These are phyloP conservation scores for Diaporthe citriasiana DNA, from an alignment of 2,329 filamentous ascomycete species.

Conservation along the genomic window DNA sequence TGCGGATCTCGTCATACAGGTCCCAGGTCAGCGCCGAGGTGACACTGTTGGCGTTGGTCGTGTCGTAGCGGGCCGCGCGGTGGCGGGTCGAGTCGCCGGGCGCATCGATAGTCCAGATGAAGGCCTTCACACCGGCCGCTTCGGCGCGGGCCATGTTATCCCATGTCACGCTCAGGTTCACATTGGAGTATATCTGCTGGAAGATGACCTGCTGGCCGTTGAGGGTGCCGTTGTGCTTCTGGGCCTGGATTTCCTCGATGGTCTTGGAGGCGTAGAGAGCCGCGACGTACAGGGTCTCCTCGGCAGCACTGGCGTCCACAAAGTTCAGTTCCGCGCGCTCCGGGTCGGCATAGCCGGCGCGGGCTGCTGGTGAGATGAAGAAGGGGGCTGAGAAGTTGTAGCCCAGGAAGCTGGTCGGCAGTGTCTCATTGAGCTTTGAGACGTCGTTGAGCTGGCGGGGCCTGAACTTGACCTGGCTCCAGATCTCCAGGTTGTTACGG, in stretches of 20 bases:
- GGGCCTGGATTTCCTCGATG: constrained; percentile 53
- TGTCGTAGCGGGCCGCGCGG: constrained; percentile 46
- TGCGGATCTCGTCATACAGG: constrained; percentile 48
- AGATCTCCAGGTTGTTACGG: constrained; percentile 66
- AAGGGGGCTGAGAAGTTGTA: constrained; percentile 63
- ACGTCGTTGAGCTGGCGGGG: constrained; percentile 59
- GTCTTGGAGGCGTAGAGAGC: constrained; percentile 46
- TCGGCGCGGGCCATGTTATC: constrained; percentile 52
- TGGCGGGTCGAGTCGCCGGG: constrained; percentile 40
- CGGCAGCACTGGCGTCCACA: constrained; percentile 59
- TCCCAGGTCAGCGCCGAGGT: constrained; percentile 47
- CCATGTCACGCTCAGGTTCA: constrained; percentile 51
- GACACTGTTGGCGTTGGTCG: constrained; percentile 42
- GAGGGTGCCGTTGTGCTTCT: constrained; percentile 42
- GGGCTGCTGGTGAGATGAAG: constrained; percentile 63
- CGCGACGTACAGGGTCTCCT: constrained; percentile 61
- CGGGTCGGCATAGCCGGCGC: constrained; percentile 59
- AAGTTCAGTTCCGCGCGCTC: constrained; percentile 59
- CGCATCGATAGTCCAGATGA: constrained; percentile 55
- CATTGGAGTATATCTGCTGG: constrained; percentile 52
- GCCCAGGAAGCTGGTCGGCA: constrained; percentile 56
- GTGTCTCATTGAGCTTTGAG: constrained; percentile 51
- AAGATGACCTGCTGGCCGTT: constrained; percentile 52
- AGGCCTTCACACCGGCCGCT: constrained; percentile 53
- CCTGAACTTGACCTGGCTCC: constrained; percentile 59